These are phyloP conservation scores for Tuber calosporum DNA, from an alignment of 495 filamentous ascomycete genomes.

Conservation along the genomic window DNA sequence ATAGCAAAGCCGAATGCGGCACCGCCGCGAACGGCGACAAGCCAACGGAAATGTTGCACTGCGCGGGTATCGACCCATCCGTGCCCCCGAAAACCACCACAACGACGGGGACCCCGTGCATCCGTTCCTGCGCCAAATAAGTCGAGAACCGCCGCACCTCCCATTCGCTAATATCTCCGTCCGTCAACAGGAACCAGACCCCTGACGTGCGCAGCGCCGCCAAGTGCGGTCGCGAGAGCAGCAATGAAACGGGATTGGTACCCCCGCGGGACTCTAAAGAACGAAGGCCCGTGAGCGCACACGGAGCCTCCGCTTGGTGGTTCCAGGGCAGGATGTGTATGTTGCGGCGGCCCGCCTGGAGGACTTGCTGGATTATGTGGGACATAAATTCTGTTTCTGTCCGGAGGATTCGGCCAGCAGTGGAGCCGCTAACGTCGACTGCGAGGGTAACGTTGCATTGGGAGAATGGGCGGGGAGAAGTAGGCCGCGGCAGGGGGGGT, in stretches of 20 bases:
- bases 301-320: constrained; percentile 7
- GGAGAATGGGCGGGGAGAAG: constrained; percentile 14
- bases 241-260: constrained; percentile 28
- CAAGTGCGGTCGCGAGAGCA: constrained; percentile 24
- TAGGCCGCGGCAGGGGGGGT: background rate
- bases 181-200: constrained; percentile 41
- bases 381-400: constrained; percentile 27
- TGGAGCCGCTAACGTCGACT: constrained; percentile 38
- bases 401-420: constrained; percentile 24
- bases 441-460: constrained; percentile 37
- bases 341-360: constrained; percentile 7
- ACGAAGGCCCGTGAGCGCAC: constrained; percentile 15
- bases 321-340: constrained; percentile 31
- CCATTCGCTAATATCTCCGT: constrained; percentile 30
- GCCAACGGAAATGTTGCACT: constrained; percentile 44
- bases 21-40: constrained; percentile 43
- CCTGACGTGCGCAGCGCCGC: constrained; percentile 29
- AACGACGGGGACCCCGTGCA: constrained; percentile 39
- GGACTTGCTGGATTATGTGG: constrained; percentile 21
- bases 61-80: constrained; percentile 17
- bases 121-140: constrained; percentile 22
- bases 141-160: constrained; percentile 27
- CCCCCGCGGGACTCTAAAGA: constrained; percentile 10
- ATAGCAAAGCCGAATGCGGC: constrained; percentile 42
- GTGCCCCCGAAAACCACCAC: constrained; percentile 33